These are phyloP conservation scores for Strobilomyces confusus DNA, from an alignment of 768 basidiomycete genomes.

Conservation along the genomic window DNA sequence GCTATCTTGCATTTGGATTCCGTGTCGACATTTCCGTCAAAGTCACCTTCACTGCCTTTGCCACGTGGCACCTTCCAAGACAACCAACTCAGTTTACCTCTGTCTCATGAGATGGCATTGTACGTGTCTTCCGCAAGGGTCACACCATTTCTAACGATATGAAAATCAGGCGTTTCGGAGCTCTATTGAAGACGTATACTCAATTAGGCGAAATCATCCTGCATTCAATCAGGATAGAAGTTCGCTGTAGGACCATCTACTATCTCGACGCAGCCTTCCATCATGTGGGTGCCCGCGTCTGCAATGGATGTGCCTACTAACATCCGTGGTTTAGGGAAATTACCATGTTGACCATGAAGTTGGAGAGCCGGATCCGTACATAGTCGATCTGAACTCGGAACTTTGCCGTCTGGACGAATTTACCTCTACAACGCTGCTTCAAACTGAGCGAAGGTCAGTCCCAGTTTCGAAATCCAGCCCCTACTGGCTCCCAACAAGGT, in stretches of 20 bases:
- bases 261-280: constrained; percentile 78
- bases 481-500: neutral
- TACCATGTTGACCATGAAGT: constrained; percentile 80
- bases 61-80: constrained; percentile 35
- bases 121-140: constrained; percentile 37
- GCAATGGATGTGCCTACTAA: constrained; percentile 5
- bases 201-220: constrained; percentile 85
- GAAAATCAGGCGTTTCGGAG: constrained; percentile 75
- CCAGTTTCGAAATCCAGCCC: neutral
- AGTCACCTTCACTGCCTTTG: constrained; percentile 42
- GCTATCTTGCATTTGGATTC: constrained; percentile 46
- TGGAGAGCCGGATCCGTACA: constrained; percentile 86
- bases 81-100: constrained; percentile 61
- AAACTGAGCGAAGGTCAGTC: constrained; percentile 64
- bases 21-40: constrained; percentile 38
- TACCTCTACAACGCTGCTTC: constrained; percentile 56
- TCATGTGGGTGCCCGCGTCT: constrained; percentile 47
- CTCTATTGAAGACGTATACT: constrained; percentile 84
- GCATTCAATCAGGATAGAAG: constrained; percentile 81
- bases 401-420: constrained; percentile 73
- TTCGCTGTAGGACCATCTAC: constrained; percentile 79
- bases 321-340: constrained; percentile 56
- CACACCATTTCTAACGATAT: constrained; percentile 3
- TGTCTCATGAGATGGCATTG: constrained; percentile 89
- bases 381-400: constrained; percentile 81